Conservation (phyloP, 1,284 basidiomycete genomes). For the Sanghuangporus weigelae region DNA sequence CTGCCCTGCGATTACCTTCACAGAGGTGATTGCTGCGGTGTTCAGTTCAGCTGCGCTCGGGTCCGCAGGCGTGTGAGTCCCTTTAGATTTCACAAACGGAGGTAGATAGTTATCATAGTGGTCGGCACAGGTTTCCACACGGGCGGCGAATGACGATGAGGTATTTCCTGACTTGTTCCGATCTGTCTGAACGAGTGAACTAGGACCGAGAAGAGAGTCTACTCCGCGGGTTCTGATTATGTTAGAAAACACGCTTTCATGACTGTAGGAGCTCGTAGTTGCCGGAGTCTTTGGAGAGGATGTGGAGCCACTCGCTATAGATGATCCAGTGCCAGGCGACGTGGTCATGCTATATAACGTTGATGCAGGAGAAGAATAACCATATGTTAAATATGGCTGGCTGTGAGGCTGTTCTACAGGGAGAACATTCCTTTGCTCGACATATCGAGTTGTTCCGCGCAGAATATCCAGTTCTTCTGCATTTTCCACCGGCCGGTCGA, state of each 20-base stretch:
- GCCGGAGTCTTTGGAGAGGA: not conserved
- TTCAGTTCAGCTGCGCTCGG: not conserved
- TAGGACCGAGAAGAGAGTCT: not conserved
- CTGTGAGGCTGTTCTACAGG: not conserved
- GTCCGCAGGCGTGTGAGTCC: not conserved
- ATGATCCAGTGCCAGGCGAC: not conserved
- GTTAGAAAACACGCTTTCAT: not conserved
- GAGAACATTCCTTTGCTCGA: not conserved
- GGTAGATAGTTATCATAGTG: not conserved
- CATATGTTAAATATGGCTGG: not conserved
- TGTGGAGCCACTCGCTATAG: not conserved
- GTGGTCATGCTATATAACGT: not conserved
- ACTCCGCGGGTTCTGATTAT: not conserved
- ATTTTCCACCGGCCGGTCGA: not conserved
- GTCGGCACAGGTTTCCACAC: not conserved
- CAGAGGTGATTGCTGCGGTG: not conserved
- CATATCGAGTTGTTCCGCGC: slow-evolving; percentile 7
- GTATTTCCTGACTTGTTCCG: not conserved
- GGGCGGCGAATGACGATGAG: too few relatives aligned
- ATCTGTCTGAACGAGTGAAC: not conserved
- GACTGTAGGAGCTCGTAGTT: not conserved
- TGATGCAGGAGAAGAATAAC: not conserved
- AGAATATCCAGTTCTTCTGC: slow-evolving; percentile 8
- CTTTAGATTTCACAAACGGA: not conserved
- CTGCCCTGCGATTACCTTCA: not conserved